Percentiles rank a stretch among this genome's conserved stretches.
phyloP scores from a whole-genome alignment of 140 eudicot species.

The Cichorium intybus region DNA sequence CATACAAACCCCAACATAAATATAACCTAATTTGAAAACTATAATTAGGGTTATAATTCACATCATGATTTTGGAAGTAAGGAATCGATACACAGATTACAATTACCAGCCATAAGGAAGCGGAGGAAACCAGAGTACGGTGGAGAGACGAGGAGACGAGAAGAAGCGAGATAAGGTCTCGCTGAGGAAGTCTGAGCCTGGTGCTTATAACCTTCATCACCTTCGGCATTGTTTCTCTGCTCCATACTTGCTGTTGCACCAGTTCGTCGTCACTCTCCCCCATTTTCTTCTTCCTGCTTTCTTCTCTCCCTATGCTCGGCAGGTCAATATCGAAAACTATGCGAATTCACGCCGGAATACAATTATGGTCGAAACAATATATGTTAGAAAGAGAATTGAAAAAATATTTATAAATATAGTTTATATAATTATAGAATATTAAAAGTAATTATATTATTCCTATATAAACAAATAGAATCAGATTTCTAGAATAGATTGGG shows the following conservation, averaged over 20 bases:
- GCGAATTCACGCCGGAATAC: too few species aligned
- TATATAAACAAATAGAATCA: too few species aligned
- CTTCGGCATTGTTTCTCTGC: conserved; percentile 60
- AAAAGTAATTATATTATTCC: too few species aligned
- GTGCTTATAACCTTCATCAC: conserved; percentile 69
- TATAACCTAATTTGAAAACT: not conserved
- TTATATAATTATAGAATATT: too few species aligned
- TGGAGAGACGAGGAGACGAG: conserved; percentile 64
- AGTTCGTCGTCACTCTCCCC: conserved; percentile 16
- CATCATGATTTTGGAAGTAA: not conserved
- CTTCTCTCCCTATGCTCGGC: not conserved
- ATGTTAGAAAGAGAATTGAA: too few species aligned
- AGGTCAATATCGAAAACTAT: not conserved
- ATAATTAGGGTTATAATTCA: conserved; percentile 6
- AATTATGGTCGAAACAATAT: too few species aligned
- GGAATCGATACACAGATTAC: not conserved
- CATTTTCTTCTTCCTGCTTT: conserved; percentile 11
- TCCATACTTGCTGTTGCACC: conserved; percentile 40
- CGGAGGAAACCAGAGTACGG: conserved; percentile 61
- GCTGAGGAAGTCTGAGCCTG: conserved; percentile 58
- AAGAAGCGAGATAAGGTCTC: conserved; percentile 69
- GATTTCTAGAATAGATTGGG: too few species aligned
- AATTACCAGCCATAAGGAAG: conserved; percentile 83
- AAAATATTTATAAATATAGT: too few species aligned
- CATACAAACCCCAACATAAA: not conserved